These are phyloP conservation scores for Perilla frutescens DNA, from an alignment of 257 asterid genomes.

Conservation along the genomic window DNA sequence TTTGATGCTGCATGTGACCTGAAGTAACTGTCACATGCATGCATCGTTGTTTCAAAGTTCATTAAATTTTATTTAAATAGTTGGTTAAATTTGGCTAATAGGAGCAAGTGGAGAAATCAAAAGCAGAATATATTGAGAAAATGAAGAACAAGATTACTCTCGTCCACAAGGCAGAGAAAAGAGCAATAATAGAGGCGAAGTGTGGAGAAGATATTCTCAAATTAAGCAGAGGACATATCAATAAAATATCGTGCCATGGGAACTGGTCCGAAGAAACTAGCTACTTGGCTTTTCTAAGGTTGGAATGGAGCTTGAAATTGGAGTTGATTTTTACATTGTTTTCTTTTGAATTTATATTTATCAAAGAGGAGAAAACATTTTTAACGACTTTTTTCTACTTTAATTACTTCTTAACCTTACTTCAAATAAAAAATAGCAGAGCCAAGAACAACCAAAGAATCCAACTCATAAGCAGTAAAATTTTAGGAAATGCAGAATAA, in stretches of 20 bases:
- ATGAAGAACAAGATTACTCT: constrained; percentile 76
- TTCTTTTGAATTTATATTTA: constrained; percentile 32
- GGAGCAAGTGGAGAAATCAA: constrained; percentile 86
- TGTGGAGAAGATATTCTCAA: constrained; percentile 90
- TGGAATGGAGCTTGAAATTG: constrained; percentile 32
- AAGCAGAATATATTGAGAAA: constrained; percentile 75
- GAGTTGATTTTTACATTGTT: constrained; percentile 46
- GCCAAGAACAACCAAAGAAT: too few species aligned
- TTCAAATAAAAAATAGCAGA: too few species aligned
- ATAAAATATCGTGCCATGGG: constrained; percentile 92
- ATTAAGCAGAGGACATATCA: constrained; percentile 87
- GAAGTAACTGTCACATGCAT: constrained; percentile 18
- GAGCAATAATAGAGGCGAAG: constrained; percentile 72
- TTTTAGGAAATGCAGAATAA: too few species aligned
- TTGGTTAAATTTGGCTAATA: constrained; percentile 31
- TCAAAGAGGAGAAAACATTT: too few species aligned
- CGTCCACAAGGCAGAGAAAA: constrained; percentile 73
- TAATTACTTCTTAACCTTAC: too few species aligned
- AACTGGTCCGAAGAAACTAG: constrained; percentile 78
- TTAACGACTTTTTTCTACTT: too few species aligned
- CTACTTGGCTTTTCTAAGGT: constrained; percentile 68
- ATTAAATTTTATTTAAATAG: background rate
- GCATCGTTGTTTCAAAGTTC: background rate
- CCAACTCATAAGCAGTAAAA: too few species aligned
- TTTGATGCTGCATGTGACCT: constrained; percentile 30